Percentiles rank a stretch among this genome's conserved stretches.
phyloP scores from a whole-genome alignment of 73 alveolate genomes.

The Symbiodinium pilosum region DNA sequence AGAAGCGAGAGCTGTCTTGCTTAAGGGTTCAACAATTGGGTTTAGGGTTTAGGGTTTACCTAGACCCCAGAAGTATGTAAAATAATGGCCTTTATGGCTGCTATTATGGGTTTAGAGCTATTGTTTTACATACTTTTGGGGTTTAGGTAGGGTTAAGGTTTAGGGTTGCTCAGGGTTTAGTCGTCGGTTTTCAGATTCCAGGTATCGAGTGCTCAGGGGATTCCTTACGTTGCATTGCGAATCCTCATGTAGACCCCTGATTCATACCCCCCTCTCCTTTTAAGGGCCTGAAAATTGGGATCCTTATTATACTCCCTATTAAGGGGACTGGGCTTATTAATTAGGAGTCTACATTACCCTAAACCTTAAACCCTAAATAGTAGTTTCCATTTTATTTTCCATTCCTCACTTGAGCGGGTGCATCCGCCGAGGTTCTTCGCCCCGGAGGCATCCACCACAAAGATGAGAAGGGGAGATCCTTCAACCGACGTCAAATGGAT shows the following conservation, averaged over 20 bases:
- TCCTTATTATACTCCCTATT: too few species aligned
- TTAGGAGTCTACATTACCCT: not conserved
- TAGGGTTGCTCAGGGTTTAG: too few species aligned
- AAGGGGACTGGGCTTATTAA: not conserved
- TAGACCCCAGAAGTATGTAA: too few species aligned
- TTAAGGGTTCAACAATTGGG: not conserved
- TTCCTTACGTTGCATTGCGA: not conserved
- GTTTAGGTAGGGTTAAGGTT: not conserved
- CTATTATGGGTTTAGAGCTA: not conserved
- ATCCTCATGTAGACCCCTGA: not conserved
- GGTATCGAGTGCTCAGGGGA: not conserved
- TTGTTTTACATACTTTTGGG: not conserved
- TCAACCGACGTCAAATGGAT: too few species aligned
- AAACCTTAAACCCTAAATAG: not conserved
- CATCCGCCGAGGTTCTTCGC: not conserved
- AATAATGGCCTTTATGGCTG: too few species aligned
- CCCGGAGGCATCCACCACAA: conserved; percentile 20
- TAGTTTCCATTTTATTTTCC: too few species aligned
- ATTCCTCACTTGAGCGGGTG: too few species aligned
- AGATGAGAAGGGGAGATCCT: conserved; percentile 9
- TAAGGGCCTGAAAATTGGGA: not conserved
- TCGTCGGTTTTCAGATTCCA: too few species aligned
- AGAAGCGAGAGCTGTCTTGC: too few species aligned
- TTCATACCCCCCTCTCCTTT: not conserved
- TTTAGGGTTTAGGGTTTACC: not conserved